Evolutionary conservation across 441 rosid genomes (phyloP).

Genomic region (Iberis amara): DNA sequence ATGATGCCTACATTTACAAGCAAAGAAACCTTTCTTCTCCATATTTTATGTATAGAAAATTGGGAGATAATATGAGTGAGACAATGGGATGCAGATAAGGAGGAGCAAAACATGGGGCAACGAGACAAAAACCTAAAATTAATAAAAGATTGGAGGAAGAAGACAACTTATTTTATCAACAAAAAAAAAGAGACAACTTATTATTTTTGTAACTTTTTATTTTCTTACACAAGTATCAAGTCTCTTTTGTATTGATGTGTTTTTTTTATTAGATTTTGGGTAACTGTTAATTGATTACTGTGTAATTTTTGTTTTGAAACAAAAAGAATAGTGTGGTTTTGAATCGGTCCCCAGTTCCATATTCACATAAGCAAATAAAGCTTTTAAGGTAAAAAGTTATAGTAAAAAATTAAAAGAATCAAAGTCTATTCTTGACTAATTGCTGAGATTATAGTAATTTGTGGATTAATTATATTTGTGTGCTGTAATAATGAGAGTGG

Average conservation of each 20-base stretch:
- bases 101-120: conserved; percentile 34
- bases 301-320: conserved; percentile 17
- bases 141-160: conserved; percentile 25
- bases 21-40: conserved; percentile 35
- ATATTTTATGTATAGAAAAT: conserved; percentile 20
- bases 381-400: background rate
- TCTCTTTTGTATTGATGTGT: conserved; percentile 8
- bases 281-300: conserved; percentile 23
- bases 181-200: background rate
- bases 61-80: conserved; percentile 19
- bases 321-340: conserved; percentile 26
- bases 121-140: conserved; percentile 14
- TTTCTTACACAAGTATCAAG: conserved; percentile 15
- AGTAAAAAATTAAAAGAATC: background rate
- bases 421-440: background rate
- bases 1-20: conserved; percentile 38
- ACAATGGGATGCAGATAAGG: conserved; percentile 29
- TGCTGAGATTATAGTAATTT: background rate
- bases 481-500: conserved; percentile 12
- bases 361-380: conserved; percentile 17
- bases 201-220: conserved; percentile 26
- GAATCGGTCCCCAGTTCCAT: background rate
- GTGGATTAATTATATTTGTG: background rate
- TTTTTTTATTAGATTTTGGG: conserved; percentile 22
- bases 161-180: background rate